Evolutionary conservation across 768 basidiomycete species (phyloP).

Genomic region (Rhizopogon vinicolor): DNA sequence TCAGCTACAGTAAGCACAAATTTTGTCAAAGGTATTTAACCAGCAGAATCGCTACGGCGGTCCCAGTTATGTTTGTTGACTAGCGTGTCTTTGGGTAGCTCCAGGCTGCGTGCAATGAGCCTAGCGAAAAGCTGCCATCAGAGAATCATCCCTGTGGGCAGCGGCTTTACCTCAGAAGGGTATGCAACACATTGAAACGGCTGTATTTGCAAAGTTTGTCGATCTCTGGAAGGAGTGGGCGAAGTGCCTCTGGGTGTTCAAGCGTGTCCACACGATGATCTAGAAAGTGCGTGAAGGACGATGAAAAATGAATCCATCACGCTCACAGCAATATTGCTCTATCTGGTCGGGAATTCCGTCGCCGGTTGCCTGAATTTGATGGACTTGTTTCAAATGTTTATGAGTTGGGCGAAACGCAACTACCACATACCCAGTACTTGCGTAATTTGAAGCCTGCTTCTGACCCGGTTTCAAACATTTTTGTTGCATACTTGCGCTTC

Average conservation of each 20-base stretch:
- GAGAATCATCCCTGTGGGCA: no score
- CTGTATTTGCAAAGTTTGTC: constrained; percentile 20
- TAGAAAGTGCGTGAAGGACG: constrained; percentile 12
- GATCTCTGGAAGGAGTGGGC: constrained; percentile 25
- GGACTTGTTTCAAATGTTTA: background rate
- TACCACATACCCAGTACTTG: constrained; percentile 40
- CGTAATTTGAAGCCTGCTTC: constrained; percentile 51
- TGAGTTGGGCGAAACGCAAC: background rate
- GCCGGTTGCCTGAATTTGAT: constrained; percentile 44
- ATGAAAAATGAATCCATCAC: background rate
- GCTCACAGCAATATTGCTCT: constrained; percentile 57
- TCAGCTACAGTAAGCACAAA: no score
- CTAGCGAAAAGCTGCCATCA: constrained; percentile 10
- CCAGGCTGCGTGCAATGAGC: constrained; percentile 38
- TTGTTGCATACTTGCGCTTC: constrained; percentile 33
- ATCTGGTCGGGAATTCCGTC: constrained; percentile 58
- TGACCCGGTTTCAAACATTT: constrained; percentile 40
- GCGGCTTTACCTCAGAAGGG: constrained; percentile 15
- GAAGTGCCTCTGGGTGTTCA: constrained; percentile 22
- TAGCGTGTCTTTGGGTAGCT: constrained; percentile 41
- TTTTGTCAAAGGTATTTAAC: no score
- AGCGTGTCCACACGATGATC: constrained; percentile 38
- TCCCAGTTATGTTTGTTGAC: constrained; percentile 32
- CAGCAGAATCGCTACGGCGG: no score
- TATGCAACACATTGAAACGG: constrained; percentile 23